Conservation (phyloP, 371 early-diverging fungal species). For the Choanephora cucurbitarum region DNA sequence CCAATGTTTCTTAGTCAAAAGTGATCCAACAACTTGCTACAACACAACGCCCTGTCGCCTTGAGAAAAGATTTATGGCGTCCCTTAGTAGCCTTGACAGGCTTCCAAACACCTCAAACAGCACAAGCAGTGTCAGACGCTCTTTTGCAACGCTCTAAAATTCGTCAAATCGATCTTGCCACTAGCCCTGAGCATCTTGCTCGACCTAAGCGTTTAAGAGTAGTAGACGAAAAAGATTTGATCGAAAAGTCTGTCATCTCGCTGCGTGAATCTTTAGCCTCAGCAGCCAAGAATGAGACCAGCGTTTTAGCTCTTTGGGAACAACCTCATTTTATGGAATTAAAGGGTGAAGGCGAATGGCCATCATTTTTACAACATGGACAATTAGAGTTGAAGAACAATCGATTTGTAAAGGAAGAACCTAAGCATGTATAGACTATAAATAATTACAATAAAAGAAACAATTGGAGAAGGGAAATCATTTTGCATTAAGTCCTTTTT, state of each 20-base stretch:
- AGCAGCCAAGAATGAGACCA: conserved; percentile 24
- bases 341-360: conserved; percentile 48
- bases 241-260: conserved; percentile 41
- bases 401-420: conserved; percentile 36
- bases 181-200: conserved; percentile 38
- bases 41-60: conserved; percentile 42
- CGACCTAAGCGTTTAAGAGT: conserved; percentile 52
- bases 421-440: not conserved
- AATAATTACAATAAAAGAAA: too few species aligned
- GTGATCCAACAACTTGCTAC: conserved; percentile 31
- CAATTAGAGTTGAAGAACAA: conserved; percentile 46
- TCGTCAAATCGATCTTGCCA: conserved; percentile 39
- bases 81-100: conserved; percentile 61
- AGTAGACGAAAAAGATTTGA: conserved; percentile 41
- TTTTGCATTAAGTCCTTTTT: too few species aligned
- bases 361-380: conserved; percentile 48
- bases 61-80: conserved; percentile 65
- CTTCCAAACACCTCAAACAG: conserved; percentile 47
- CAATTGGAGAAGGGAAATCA: too few species aligned
- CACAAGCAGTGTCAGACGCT: conserved; percentile 62
- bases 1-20: conserved; percentile 46
- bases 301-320: conserved; percentile 51
- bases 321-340: conserved; percentile 46
- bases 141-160: conserved; percentile 50
- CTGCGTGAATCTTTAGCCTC: conserved; percentile 46